Conservation (phyloP, 2,329 filamentous ascomycete genomes). For the Nemania sp. region DNA sequence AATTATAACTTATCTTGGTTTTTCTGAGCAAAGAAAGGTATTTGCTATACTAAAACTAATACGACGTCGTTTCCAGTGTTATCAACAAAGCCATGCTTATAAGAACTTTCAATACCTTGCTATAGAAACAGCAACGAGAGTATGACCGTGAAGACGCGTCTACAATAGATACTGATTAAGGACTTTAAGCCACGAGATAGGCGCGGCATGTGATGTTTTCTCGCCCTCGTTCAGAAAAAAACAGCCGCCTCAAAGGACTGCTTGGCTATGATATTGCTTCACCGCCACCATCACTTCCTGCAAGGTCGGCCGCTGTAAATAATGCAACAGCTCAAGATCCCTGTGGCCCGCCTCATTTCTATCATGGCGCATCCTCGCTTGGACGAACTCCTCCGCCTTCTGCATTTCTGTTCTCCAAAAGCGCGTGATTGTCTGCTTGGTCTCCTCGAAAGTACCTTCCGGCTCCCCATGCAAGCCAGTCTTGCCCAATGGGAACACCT, state of each 20-base stretch:
- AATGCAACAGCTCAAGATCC: conserved; percentile 18
- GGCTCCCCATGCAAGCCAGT: conserved; percentile 15
- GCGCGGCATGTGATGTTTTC: conserved; percentile 1
- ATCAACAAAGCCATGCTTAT: no score
- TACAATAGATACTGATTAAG: no score
- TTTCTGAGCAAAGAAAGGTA: no score
- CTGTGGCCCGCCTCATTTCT: conserved; percentile 11
- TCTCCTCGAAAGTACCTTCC: conserved; percentile 24
- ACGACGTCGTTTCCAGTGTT: no score
- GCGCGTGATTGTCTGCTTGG: conserved; percentile 18
- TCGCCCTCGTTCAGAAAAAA: conserved; percentile 6
- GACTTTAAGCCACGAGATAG: not conserved
- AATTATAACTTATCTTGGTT: no score
- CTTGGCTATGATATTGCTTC: conserved; percentile 9
- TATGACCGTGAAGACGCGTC: no score
- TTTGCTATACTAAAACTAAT: no score
- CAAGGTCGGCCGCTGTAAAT: conserved; percentile 15
- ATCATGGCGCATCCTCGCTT: conserved; percentile 15
- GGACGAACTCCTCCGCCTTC: conserved; percentile 12
- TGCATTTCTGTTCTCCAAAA: conserved; percentile 17
- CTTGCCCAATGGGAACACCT: conserved; percentile 23
- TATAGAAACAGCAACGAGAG: no score
- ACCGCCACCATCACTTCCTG: conserved; percentile 8
- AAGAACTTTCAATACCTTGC: no score
- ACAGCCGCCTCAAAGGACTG: not conserved